These are phyloP conservation scores for Skeletonema potamos DNA, from an alignment of 108 stramenopile genomes.

Conservation along the genomic window DNA sequence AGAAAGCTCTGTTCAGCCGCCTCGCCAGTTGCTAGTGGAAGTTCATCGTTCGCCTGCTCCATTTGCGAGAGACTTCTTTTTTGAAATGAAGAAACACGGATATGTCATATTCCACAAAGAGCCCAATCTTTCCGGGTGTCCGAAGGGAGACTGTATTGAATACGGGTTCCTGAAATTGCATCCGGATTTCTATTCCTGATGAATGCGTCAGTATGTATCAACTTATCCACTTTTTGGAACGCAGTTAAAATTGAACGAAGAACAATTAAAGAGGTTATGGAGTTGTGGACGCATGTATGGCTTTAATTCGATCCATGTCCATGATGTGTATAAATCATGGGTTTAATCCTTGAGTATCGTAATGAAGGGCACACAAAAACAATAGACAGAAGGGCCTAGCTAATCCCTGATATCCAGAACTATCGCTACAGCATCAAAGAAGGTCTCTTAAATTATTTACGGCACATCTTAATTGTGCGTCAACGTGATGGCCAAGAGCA, in stretches of 20 bases:
- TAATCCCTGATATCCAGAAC: too few species aligned
- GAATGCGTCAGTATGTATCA: neutral
- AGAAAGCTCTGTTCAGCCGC: neutral
- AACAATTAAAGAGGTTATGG: too few species aligned
- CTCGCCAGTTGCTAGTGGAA: conserved; percentile 60
- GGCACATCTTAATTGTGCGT: neutral
- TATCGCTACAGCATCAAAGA: too few species aligned
- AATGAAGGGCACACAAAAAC: too few species aligned
- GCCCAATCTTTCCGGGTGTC: conserved; percentile 16
- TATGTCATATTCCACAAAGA: conserved; percentile 35
- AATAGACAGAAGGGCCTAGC: too few species aligned
- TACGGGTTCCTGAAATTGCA: neutral
- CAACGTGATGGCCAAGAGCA: neutral
- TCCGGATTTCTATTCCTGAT: neutral
- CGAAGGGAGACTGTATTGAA: neutral
- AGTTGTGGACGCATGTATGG: too few species aligned
- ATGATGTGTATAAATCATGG: too few species aligned
- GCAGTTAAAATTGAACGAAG: too few species aligned
- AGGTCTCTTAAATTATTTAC: neutral
- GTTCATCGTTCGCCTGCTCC: conserved; percentile 16
- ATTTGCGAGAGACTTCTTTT: neutral
- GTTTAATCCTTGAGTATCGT: too few species aligned
- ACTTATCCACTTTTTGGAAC: too few species aligned
- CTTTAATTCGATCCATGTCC: too few species aligned
- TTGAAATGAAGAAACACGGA: neutral